Evolutionary conservation across 345 rosid genomes (phyloP).

Genomic region (Camelina neglecta): DNA sequence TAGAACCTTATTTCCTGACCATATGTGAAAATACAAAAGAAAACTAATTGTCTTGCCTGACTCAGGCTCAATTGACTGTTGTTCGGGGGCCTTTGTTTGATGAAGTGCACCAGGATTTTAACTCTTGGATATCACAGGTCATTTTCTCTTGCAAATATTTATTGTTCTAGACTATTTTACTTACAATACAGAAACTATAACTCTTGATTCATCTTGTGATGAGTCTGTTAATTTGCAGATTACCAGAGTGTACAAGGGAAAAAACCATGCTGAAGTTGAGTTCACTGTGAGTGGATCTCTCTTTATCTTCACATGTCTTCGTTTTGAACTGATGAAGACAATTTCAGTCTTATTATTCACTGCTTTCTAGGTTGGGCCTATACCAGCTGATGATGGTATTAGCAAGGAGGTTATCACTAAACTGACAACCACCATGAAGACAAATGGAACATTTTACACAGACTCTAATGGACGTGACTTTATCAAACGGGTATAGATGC

Average conservation of each 20-base stretch:
- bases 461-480: conserved; percentile 97
- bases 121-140: conserved; percentile 93
- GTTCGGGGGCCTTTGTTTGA: conserved; percentile 81
- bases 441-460: conserved; percentile 81
- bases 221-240: conserved; percentile 48
- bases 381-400: conserved; percentile 83
- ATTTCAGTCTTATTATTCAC: conserved; percentile 27
- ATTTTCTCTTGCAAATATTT: conserved; percentile 21
- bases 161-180: not conserved
- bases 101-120: conserved; percentile 79
- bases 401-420: conserved; percentile 85
- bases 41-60: conserved; percentile 38
- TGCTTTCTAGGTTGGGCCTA: conserved; percentile 78
- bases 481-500: conserved; percentile 72
- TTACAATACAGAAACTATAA: conserved; percentile 3
- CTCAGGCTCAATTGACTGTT: conserved; percentile 63
- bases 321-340: conserved; percentile 11
- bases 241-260: conserved; percentile 85
- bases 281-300: conserved; percentile 70
- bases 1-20: conserved; percentile 23
- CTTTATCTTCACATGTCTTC: conserved; percentile 3
- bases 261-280: conserved; percentile 90
- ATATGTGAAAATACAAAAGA: conserved; percentile 20
- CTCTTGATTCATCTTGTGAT: conserved; percentile 32
- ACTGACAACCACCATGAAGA: conserved; percentile 74